These are phyloP conservation scores for Nepenthes gracilis DNA, from an alignment of 148 eudicot species.

Conservation along the genomic window DNA sequence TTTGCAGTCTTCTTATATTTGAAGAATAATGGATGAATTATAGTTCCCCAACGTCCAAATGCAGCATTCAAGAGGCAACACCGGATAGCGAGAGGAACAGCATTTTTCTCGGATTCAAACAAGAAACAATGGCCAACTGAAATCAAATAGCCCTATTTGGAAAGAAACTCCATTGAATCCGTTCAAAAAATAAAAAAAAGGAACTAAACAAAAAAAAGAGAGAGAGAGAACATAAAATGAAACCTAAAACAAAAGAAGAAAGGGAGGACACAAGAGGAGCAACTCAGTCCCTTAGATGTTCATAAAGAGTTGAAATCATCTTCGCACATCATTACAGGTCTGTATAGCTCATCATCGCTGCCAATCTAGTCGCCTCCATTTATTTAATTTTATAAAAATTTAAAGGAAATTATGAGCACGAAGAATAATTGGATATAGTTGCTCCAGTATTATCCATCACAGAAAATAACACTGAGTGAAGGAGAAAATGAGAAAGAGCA, in stretches of 20 bases:
- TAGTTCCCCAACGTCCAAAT: slow-evolving; percentile 59
- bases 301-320: slow-evolving; percentile 56
- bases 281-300: slow-evolving; percentile 81
- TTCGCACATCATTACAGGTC: slow-evolving; percentile 86
- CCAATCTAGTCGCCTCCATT: neutral
- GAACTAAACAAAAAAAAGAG: neutral
- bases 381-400: neutral
- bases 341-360: slow-evolving; percentile 53
- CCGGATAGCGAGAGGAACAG: slow-evolving; percentile 62
- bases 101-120: slow-evolving; percentile 18
- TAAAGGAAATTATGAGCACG: neutral
- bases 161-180: neutral
- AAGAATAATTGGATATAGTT: slow-evolving; percentile 18
- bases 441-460: slow-evolving; percentile 16
- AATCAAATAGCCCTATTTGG: neutral
- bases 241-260: neutral
- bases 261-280: neutral
- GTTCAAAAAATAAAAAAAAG: neutral
- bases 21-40: neutral
- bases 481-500: slow-evolving; percentile 15
- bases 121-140: neutral
- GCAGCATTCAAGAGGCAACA: slow-evolving; percentile 19
- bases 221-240: neutral
- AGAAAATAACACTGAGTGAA: neutral
- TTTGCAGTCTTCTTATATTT: no score